Evolutionary conservation across 225 moss, liverwort and hornwort genomes (phyloP), one percentile per base, ranked within the genome.

Genomic region (Physcomitrellopsis africana): DNA sequence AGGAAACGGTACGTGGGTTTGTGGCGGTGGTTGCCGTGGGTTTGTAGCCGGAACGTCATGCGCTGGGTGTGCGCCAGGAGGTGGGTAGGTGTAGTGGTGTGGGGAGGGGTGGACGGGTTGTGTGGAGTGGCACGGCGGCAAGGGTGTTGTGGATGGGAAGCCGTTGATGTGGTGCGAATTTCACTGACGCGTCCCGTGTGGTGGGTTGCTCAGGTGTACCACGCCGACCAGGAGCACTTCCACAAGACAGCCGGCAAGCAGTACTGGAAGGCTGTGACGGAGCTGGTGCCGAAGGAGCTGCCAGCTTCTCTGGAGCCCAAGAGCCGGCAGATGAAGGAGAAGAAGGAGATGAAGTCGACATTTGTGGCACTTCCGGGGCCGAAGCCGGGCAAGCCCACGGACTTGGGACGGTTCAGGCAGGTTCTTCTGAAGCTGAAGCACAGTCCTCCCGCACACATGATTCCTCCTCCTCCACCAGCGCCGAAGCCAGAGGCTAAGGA

Each of bases 221-320:
- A 86, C 11, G 76, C 67, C 37, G 86, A 91, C 72, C 86, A 88
- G 49, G 91, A 88, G 58, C 86, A 84, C 70, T 91, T 91, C 26
- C 91, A 91, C 76, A 88, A 88, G 69, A 84, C 81, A 58, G 86
- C 91, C 23, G 73, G 82, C 51, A 86, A 91, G 84, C 81, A 86
- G 12, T 91, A 91, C 68, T 91, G 91, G 91, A 91, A 91, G 79
- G 86, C 91, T 44, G 91, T 91, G 24, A 74, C 86, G 10, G 91
- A 91, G 74, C 88, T 91, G 37, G 85, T 91, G 60, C 91, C 91
- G 6, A 88, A 88, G 62, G 91, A 91, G 80, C 73, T 91, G 41
- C 88, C 91, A n/a, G 84, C 72, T 16, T 76, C 90, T 44, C 78
- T 91, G 70, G 88, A 91, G 69, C 69, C 71, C 18, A 85, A 85